Conservation (phyloP, 495 filamentous ascomycete species). For the Penicillium longicatenatum region DNA sequence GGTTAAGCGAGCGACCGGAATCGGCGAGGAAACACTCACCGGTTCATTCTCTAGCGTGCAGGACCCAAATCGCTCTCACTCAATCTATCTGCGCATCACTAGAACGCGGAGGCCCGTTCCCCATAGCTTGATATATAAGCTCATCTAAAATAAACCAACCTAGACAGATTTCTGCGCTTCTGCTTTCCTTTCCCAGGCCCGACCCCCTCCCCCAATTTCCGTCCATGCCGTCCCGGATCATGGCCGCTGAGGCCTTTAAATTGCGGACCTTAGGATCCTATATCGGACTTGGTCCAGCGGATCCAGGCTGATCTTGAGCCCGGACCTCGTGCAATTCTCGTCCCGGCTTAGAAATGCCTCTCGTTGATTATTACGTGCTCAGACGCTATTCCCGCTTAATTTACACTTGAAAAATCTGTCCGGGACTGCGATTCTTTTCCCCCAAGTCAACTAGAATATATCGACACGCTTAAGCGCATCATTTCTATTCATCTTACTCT, state of each 20-base stretch:
- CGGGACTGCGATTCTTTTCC: background rate
- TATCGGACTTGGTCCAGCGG: constrained; percentile 8
- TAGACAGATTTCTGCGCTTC: background rate
- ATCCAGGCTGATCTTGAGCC: background rate
- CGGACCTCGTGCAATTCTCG: background rate
- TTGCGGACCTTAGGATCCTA: constrained; percentile 2
- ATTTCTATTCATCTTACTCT: background rate
- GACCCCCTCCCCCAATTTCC: background rate
- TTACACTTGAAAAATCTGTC: background rate
- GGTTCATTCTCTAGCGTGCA: constrained; percentile 14
- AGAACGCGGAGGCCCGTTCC: constrained; percentile 11
- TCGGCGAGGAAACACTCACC: constrained; percentile 7
- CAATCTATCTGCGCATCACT: constrained; percentile 11
- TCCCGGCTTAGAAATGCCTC: constrained; percentile 7
- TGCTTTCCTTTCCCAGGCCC: background rate
- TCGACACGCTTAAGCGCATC: background rate
- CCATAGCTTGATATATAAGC: constrained; percentile 10
- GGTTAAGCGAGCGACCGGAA: constrained; percentile 4
- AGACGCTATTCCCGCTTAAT: constrained; percentile 4
- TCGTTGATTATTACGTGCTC: constrained; percentile 5
- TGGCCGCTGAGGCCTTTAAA: constrained; percentile 7
- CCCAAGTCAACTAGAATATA: background rate
- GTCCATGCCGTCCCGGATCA: background rate
- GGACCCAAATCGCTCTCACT: constrained; percentile 14
- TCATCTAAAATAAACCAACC: constrained; percentile 12